Evolutionary conservation across 371 early-diverging fungal genomes (phyloP).

Genomic region (Zychaea mexicana): DNA sequence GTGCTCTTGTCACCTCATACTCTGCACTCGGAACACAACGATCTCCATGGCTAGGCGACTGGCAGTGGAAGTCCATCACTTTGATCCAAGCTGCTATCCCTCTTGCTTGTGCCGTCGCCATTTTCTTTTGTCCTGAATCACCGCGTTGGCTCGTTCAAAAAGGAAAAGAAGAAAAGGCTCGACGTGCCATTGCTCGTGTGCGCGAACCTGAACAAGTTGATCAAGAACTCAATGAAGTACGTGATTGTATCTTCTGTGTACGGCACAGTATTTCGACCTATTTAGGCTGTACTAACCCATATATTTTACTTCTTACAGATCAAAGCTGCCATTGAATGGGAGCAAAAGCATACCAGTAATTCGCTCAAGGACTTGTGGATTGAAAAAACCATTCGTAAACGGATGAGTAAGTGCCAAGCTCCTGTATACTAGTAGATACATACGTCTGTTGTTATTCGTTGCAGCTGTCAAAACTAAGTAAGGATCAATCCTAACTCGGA

Average conservation of each 20-base stretch:
- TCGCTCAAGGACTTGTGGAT: slow-evolving; percentile 25
- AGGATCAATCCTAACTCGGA: too few species aligned
- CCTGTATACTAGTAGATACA: too few species aligned
- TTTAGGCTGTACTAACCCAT: neutral
- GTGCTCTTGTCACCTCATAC: slow-evolving; percentile 30
- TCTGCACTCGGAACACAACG: slow-evolving; percentile 18
- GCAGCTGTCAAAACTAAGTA: too few species aligned
- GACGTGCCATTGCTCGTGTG: slow-evolving; percentile 18
- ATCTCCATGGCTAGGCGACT: slow-evolving; percentile 13
- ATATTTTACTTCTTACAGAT: slow-evolving; percentile 9
- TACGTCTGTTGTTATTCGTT: too few species aligned
- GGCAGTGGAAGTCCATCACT: slow-evolving; percentile 30
- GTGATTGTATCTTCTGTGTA: neutral
- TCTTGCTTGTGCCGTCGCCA: slow-evolving; percentile 12
- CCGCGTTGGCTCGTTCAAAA: slow-evolving; percentile 28
- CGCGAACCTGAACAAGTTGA: slow-evolving; percentile 28
- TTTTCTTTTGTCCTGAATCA: slow-evolving; percentile 27
- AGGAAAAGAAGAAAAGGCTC: slow-evolving; percentile 23
- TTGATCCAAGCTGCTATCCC: slow-evolving; percentile 26
- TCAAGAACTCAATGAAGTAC: slow-evolving; percentile 22
- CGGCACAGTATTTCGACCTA: neutral
- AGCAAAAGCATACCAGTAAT: slow-evolving; percentile 20
- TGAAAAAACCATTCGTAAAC: slow-evolving; percentile 19
- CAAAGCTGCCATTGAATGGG: slow-evolving; percentile 29
- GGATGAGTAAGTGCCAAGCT: slow-evolving; percentile 17